These are phyloP conservation scores for Prunella vulgaris DNA, from an alignment of 257 asterid species.

Conservation along the genomic window DNA sequence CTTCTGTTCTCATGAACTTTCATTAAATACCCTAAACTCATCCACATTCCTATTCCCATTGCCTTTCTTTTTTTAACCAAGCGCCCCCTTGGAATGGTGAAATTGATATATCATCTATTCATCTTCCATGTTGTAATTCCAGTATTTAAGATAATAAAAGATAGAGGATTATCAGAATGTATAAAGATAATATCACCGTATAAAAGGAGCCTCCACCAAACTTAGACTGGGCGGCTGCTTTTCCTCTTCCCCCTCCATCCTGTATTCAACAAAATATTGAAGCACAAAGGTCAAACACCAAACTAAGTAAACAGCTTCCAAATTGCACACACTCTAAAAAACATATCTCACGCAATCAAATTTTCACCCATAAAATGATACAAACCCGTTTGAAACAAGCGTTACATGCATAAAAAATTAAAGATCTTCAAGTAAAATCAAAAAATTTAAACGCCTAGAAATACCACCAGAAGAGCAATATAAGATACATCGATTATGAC, in stretches of 20 bases:
- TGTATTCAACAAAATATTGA: slow-evolving; percentile 11
- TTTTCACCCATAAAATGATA: slow-evolving; percentile 2
- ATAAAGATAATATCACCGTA: slow-evolving; percentile 28
- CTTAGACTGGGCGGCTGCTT: slow-evolving; percentile 29
- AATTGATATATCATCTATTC: not conserved
- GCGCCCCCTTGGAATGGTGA: not conserved
- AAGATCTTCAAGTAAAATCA: not conserved
- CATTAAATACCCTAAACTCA: too few relatives aligned
- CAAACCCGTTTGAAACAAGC: not conserved
- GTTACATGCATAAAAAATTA: not conserved
- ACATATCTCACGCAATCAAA: not conserved
- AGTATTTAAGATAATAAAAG: not conserved
- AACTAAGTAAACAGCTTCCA: not conserved
- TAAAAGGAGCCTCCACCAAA: slow-evolving; percentile 42
- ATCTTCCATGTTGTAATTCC: not conserved
- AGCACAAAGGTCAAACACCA: slow-evolving; percentile 5
- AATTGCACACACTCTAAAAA: not conserved
- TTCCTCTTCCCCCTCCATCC: slow-evolving; percentile 46
- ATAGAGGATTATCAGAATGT: not conserved
- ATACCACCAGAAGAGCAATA: not conserved
- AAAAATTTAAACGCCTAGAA: not conserved
- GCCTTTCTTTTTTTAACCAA: too few relatives aligned
- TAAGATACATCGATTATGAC: slow-evolving; percentile 1
- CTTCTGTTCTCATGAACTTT: too few relatives aligned
- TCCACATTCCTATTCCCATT: too few relatives aligned